These are phyloP conservation scores for Suillus decipiens DNA, from an alignment of 768 basidiomycete species.

Conservation along the genomic window DNA sequence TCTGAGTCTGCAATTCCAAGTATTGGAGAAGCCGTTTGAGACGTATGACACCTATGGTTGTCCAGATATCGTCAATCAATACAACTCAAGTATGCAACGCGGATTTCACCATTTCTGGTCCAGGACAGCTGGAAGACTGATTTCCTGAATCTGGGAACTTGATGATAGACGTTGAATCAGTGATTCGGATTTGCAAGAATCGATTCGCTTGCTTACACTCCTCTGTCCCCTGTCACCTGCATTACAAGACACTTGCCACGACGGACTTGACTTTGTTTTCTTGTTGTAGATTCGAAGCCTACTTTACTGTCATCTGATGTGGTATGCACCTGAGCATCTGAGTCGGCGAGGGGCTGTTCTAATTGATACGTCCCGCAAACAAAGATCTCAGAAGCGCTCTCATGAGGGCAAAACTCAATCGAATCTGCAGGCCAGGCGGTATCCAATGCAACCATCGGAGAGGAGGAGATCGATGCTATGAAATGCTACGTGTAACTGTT, in stretches of 20 bases:
- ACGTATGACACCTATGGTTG: constrained; percentile 58
- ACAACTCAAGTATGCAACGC: background rate
- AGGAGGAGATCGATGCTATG: constrained; percentile 13
- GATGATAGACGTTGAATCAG: background rate
- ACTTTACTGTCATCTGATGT: background rate
- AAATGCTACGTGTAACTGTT: too few relatives aligned
- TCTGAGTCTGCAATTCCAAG: constrained; percentile 86
- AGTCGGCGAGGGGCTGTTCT: constrained; percentile 38
- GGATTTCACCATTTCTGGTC: constrained; percentile 91
- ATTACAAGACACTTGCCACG: constrained; percentile 78
- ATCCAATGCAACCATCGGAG: constrained; percentile 38
- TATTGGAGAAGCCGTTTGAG: constrained; percentile 40
- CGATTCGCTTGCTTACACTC: constrained; percentile 36
- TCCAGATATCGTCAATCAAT: constrained; percentile 11
- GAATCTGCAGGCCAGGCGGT: constrained; percentile 88
- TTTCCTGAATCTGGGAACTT: constrained; percentile 64
- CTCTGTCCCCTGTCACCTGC: constrained; percentile 38
- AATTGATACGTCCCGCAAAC: constrained; percentile 94
- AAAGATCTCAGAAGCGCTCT: constrained; percentile 59
- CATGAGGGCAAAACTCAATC: constrained; percentile 86
- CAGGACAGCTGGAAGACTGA: constrained; percentile 77
- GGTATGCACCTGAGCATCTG: constrained; percentile 3
- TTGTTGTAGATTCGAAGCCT: constrained; percentile 4
- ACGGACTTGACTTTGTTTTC: constrained; percentile 40
- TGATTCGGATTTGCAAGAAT: background rate